Evolutionary conservation across 2,329 filamentous ascomycete species (phyloP).

Genomic region (Talaromyces rugulosus): DNA sequence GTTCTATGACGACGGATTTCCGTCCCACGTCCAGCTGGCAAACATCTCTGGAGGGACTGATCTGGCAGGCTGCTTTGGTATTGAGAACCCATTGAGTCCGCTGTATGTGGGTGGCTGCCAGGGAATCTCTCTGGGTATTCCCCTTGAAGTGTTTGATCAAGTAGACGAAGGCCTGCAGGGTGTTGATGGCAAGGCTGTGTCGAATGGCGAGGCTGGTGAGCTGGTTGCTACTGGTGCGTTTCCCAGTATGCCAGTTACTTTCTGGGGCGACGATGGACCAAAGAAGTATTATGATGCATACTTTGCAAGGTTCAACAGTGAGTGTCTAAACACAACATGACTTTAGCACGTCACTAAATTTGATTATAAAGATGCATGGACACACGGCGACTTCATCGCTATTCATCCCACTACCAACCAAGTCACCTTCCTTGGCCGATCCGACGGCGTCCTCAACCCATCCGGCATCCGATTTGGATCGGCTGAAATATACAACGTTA

Average conservation of each 20-base stretch:
- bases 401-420: slow-evolving; percentile 65
- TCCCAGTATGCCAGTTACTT: slow-evolving; percentile 68
- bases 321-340: not conserved
- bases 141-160: slow-evolving; percentile 58
- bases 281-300: slow-evolving; percentile 53
- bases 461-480: slow-evolving; percentile 74
- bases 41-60: slow-evolving; percentile 79
- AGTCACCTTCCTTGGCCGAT: slow-evolving; percentile 28
- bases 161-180: slow-evolving; percentile 44
- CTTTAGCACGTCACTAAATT: not conserved
- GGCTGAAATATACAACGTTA: slow-evolving; percentile 72
- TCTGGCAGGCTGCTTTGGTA: slow-evolving; percentile 46
- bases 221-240: slow-evolving; percentile 68
- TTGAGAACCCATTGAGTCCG: slow-evolving; percentile 64
- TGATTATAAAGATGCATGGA: slow-evolving; percentile 58
- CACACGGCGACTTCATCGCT: slow-evolving; percentile 75
- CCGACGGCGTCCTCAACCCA: slow-evolving; percentile 76
- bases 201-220: slow-evolving; percentile 67
- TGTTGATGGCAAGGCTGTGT: slow-evolving; percentile 48
- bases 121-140: slow-evolving; percentile 50
- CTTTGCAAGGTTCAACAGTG: slow-evolving; percentile 56
- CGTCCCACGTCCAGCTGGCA: slow-evolving; percentile 59
- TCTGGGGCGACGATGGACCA: slow-evolving; percentile 54
- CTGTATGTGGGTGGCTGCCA: slow-evolving; percentile 59
- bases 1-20: slow-evolving; percentile 72